These are phyloP conservation scores for Blastobotrys elegans DNA, from an alignment of 1,139 yeast genomes.

Conservation along the genomic window DNA sequence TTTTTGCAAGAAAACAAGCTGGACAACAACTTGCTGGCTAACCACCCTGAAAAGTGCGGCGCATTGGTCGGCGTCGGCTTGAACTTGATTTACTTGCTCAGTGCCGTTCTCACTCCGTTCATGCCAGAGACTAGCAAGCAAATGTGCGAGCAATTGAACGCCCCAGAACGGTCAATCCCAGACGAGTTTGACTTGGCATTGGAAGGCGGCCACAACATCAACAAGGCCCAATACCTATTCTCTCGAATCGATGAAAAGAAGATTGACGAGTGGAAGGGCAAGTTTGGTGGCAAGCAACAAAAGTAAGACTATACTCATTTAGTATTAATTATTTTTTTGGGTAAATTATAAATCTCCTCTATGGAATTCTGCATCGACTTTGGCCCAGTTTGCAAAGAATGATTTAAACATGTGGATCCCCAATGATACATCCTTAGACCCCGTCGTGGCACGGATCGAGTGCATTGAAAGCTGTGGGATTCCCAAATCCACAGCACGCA, in stretches of 20 bases:
- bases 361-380: constrained; percentile 15
- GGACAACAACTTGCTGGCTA: constrained; percentile 77
- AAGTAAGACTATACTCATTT: constrained; percentile 1
- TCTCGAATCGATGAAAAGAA: constrained; percentile 85
- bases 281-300: constrained; percentile 58
- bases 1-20: constrained; percentile 94
- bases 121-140: constrained; percentile 79
- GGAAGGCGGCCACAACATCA: constrained; percentile 79
- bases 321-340: too few relatives aligned
- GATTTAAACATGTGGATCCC: constrained; percentile 62
- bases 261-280: constrained; percentile 79
- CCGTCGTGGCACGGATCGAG: constrained; percentile 71
- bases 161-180: constrained; percentile 72
- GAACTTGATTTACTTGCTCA: constrained; percentile 77
- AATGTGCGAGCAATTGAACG: constrained; percentile 75
- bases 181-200: constrained; percentile 67
- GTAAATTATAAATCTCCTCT: constrained; percentile 12
- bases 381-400: constrained; percentile 57
- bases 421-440: constrained; percentile 62
- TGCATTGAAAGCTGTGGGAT: constrained; percentile 80
- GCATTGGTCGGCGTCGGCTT: constrained; percentile 91
- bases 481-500: constrained; percentile 72
- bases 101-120: constrained; percentile 77
- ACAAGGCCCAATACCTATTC: constrained; percentile 87
- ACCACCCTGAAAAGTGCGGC: constrained; percentile 75